Base-by-base conservation (phyloP, 306 rosid genomes). In the Lablab purpureus region DNA sequence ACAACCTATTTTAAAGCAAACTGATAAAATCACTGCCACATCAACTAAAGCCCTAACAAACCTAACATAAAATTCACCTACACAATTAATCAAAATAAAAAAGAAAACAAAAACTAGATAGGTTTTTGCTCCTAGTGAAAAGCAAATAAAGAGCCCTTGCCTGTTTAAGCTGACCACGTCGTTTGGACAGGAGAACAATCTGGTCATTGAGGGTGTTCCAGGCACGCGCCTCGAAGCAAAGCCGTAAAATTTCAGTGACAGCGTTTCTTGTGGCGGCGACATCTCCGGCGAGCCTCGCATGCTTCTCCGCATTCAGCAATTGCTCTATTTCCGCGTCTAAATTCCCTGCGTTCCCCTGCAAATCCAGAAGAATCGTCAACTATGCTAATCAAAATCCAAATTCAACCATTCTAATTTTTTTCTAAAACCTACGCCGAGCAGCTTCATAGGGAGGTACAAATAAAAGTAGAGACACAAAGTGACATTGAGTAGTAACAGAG, bases 131-230 rank as follows among this genome's bases (percentile, higher is more conserved):
- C 13, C 0, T 18, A n/a, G 21, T 27, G 10, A 32, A 32, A 34
- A 71, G 18, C 50, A 59, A 40, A n/a, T 10, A 28, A 47, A 15
- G 22, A 34, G n/a, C 15, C 64, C 17, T 52, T 59, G 66, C 98
- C 97, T 93, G 98, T 86, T 90, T 93, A 60, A 91, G 94, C 81
- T 93, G 98, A 78, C 98, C 97, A 40, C 97, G 98, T 40, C 98
- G 98, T 74, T 93, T 93, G 8, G 97, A 91, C 65, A 93, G 67
- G n/a, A 93, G 88, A 21, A 88, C 45, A 90, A 93, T 93, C 89
- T 93, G 97, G 68, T 93, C 97, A 47, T 88, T 93, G 69, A 93
- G 95, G 34, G 90, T 91, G 56, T 85, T 87, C 98, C 98, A 93
- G 9, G 92, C 97, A 64, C 87, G 91, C 4, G 93, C 97, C 37